Base-by-base conservation (phyloP, 1,139 yeast genomes). In the Kodamaea sp. region DNA sequence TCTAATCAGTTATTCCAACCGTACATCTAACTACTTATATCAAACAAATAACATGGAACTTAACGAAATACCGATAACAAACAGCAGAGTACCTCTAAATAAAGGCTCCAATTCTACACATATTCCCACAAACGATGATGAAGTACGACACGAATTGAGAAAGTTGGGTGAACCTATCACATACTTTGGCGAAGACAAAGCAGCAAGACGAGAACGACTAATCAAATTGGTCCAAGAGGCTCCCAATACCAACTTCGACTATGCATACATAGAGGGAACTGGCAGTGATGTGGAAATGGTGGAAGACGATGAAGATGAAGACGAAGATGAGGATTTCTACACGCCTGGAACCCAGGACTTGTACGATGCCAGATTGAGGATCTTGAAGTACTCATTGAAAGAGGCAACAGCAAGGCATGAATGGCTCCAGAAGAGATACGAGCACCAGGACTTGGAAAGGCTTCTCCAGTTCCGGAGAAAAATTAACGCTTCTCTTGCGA, bases 241-340 rank as follows among this genome's bases (percentile, higher is more conserved):
- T n/a, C 50, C 76, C 26, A 42, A 36, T 16, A 46, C 39, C 27
- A 51, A 46, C 22, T 42, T 42, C 19, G 50, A 37, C 14, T 47
- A 51, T 32, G 57, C 52, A n/a, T 43, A 51, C 16, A 43, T 35
- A 7, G 59, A 41, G 7, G 57, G 49, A 14, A 20, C 12, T 3
- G 31, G 23, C 26, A 26, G 15, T 4, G 59, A 40, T 3, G 53
- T 46, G 7, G 63, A 46, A 11, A 56, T 47, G 6, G 53, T 46
- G 7, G 63, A 46, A 11, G 55, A 47, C 5, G 54, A 41, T 3
- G 72, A 61, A 1, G 71, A 59, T 0, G 76, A 65, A 1, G 78
- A 69, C 4, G 83, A 75, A 3, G 84, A 84, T 15, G 94, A 83
- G 39, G 95, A 86, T 41, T 88, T 84, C 51, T 88, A 81, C 52